Base-by-base conservation (phyloP, 106 monocot species). In the Dendrobium nobile region DNA sequence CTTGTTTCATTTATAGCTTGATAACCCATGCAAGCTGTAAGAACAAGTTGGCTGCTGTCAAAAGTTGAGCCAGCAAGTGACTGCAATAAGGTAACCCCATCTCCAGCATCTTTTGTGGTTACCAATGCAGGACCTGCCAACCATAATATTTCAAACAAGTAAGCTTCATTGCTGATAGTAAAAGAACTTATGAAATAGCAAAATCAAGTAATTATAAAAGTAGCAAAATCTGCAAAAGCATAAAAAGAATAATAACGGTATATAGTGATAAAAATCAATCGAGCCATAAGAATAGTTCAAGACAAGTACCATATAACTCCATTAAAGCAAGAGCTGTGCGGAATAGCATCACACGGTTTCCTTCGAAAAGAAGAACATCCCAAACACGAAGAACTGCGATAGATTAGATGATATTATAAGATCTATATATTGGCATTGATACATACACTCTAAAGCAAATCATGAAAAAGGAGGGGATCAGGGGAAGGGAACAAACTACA, bases 301-400 rank as follows among this genome's bases (percentile, higher is more conserved):
- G 33, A 31, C 13, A 37, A 84, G 78, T 98, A 98, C 97, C 97
- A 87, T 98, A 98, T 87, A 98, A 84, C 79, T 98, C 97, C 94
- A 98, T 89, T 41, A 98, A 64, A 72, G 97, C 97, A 89, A 98
- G 92, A 33, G 97, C 91, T 43, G 97, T 92, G 43, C 84, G 86
- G 78, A 98, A 98, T 55, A 98, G 82, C 89, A 92, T 95, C 22
- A 89, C 94, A 22, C 97, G 85, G 74, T 88, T 98, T 72, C 94
- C 97, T 77, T 98, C 97, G 82, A 98, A 98, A 17, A 98, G 88
- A 80, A 98, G 87, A 72, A 95, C 97, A 87, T 98, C 97, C 97
- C 97, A 98, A 8, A 95, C 82, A 58, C 95, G 97, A 79, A 98
- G 94, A 87, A 98, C 97, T 98, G 89, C 65, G 80, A 64, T 42